Evolutionary conservation across 2,329 filamentous ascomycete species (phyloP), one percentile per base, ranked within the genome.

Genomic region (Aaosphaeria arxii): DNA sequence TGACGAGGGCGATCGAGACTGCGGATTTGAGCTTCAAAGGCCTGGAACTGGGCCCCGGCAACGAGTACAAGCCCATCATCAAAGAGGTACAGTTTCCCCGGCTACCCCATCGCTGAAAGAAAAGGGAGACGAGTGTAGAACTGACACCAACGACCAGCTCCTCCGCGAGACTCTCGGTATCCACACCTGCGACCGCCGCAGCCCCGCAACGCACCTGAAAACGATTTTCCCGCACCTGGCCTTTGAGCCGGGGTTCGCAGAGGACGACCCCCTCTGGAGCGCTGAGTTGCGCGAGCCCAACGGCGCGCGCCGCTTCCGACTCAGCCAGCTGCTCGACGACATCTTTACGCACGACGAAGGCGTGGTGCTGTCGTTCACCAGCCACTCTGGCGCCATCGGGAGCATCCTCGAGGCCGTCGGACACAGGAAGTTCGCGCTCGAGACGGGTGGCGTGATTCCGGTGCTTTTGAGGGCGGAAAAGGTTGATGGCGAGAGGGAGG

Each of bases 401-500:
- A 78, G 77, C 53, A 71, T 84, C 6, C 55, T 85, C 50, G 64
- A 72, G 45, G 82, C 78, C 0, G 59, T 87, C 2, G 77, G 78
- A 40, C 86, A 89, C 61, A 74, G 78, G 17, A 48, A 66, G 4
- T 89, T 88, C 63, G 66, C 68, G 4, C 69, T 89, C 24, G 74
- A 76, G 38, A 89, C 86, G 0, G 86, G 86, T 4, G 82, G 84
- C 49, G 79, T 87, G 11, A 85, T 89, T 43, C 84, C 86, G 0
- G 82, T 86, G 3, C 74, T 89, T 4, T 77, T 88, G 13, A 81
- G 77, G 65, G 84, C 81, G 1, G 72, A 80, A 64, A 78, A 62
- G 17, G 59, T 77, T 3, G 52, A 63, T 6, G 67, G 66, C 6
- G 45, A 51, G 40, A 59, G 65, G 40, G 50, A 46, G 13, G 53